Evolutionary conservation across 1,139 yeast genomes (phyloP).

Genomic region (Kodamaea alishanica): DNA sequence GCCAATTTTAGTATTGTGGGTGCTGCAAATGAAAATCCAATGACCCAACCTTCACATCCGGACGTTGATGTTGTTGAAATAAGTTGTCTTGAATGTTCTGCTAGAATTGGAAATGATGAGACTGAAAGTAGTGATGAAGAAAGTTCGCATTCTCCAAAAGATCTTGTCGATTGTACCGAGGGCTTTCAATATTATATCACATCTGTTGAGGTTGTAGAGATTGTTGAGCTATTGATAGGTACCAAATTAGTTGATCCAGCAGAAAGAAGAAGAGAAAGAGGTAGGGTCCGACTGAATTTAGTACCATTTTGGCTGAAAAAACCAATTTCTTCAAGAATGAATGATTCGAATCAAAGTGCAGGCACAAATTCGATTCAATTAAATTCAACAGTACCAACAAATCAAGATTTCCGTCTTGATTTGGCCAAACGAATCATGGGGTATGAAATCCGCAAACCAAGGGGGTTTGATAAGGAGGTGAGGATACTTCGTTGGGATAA

Average conservation of each 20-base stretch:
- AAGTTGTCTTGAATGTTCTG: slow-evolving; percentile 51
- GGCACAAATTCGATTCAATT: slow-evolving; percentile 6
- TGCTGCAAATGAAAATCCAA: slow-evolving; percentile 47
- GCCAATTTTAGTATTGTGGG: slow-evolving; percentile 53
- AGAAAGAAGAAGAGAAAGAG: slow-evolving; percentile 56
- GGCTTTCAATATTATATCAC: slow-evolving; percentile 51
- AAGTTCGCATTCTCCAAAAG: slow-evolving; percentile 10
- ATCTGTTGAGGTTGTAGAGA: slow-evolving; percentile 61
- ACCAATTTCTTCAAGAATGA: slow-evolving; percentile 52
- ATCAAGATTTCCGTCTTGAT: slow-evolving; percentile 49
- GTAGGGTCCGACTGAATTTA: slow-evolving; percentile 59
- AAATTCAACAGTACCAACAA: slow-evolving; percentile 14
- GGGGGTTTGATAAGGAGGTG: slow-evolving; percentile 67
- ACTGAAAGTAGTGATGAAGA: slow-evolving; percentile 21
- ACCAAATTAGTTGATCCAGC: slow-evolving; percentile 44
- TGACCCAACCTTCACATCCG: slow-evolving; percentile 30
- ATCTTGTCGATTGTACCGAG: slow-evolving; percentile 7
- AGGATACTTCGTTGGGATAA: slow-evolving; percentile 60
- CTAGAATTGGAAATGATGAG: slow-evolving; percentile 31
- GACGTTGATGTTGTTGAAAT: slow-evolving; percentile 55
- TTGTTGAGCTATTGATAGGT: slow-evolving; percentile 58
- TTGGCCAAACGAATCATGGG: slow-evolving; percentile 63
- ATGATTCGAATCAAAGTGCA: slow-evolving; percentile 17
- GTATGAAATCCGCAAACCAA: slow-evolving; percentile 59
- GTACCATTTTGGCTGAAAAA: slow-evolving; percentile 67